phyloP scores from a whole-genome alignment of 257 asterid genomes.

The Phtheirospermum japonicum region DNA sequence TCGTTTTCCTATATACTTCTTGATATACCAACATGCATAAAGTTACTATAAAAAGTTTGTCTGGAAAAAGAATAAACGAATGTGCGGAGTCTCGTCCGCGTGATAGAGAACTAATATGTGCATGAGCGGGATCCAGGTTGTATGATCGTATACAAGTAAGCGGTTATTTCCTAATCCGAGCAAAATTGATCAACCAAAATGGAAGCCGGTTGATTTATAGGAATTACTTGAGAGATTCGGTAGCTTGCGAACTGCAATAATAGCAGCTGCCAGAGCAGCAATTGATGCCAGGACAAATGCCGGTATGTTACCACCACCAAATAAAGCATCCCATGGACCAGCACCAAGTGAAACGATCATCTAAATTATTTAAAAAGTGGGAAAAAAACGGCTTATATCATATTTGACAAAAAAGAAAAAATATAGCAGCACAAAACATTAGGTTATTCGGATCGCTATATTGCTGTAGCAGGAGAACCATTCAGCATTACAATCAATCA shows the following conservation, averaged over 20 bases:
- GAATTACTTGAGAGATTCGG: constrained; percentile 68
- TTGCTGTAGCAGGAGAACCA: background rate
- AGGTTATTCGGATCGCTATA: background rate
- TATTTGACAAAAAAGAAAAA: background rate
- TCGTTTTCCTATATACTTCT: constrained; percentile 12
- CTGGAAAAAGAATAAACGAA: constrained; percentile 42
- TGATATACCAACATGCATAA: constrained; percentile 22
- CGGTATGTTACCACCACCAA: constrained; percentile 95
- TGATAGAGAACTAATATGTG: constrained; percentile 24
- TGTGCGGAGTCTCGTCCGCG: constrained; percentile 27
- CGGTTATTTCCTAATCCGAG: background rate
- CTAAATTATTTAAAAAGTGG: constrained; percentile 27
- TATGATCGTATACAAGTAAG: constrained; percentile 7
- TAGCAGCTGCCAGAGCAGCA: constrained; percentile 70
- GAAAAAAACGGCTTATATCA: constrained; percentile 13
- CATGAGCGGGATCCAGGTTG: constrained; percentile 22
- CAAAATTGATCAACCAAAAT: constrained; percentile 58
- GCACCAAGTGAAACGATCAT: constrained; percentile 98
- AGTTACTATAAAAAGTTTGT: constrained; percentile 22
- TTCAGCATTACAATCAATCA: constrained; percentile 1
- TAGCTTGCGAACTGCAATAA: constrained; percentile 64
- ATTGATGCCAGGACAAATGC: constrained; percentile 87
- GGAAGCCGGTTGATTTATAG: constrained; percentile 69
- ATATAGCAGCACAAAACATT: no score
- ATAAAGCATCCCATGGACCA: constrained; percentile 99